Conservation (phyloP, 305 asterid species). For the Fraxinus ornus region DNA sequence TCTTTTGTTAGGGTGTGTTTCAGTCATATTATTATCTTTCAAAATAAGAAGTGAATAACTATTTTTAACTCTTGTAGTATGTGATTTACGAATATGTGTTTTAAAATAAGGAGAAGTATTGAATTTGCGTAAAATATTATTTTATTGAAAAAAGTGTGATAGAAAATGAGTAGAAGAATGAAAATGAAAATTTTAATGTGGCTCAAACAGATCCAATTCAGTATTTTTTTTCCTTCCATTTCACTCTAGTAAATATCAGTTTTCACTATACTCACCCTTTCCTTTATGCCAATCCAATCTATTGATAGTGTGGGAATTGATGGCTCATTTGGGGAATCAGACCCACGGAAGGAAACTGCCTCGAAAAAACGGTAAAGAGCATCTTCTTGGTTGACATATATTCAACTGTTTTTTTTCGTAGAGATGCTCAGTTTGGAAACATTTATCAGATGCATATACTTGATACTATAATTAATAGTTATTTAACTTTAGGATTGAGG, state of each 20-base stretch:
- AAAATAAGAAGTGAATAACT: too few relatives aligned
- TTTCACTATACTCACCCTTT: slow-evolving; percentile 5
- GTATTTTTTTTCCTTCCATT: background rate
- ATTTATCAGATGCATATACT: background rate
- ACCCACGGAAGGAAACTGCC: slow-evolving; percentile 31
- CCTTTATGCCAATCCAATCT: slow-evolving; percentile 15
- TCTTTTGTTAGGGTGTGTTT: background rate
- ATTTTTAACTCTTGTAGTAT: too few relatives aligned
- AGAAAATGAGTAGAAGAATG: too few relatives aligned
- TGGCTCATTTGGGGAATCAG: slow-evolving; percentile 58
- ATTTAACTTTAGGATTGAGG: background rate
- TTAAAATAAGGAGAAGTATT: too few relatives aligned
- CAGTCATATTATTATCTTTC: too few relatives aligned
- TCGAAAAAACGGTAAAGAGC: slow-evolving; percentile 64
- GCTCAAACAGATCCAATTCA: too few relatives aligned
- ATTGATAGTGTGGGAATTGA: slow-evolving; percentile 60
- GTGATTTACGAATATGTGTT: too few relatives aligned
- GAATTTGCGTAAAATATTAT: too few relatives aligned
- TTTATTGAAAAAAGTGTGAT: too few relatives aligned
- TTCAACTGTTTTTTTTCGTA: background rate
- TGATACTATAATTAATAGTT: background rate
- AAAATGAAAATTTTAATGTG: too few relatives aligned
- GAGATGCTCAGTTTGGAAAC: background rate
- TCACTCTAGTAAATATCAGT: slow-evolving; percentile 4
- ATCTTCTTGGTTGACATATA: background rate